These are phyloP conservation scores for Daldinia bambusicola DNA, from an alignment of 495 filamentous ascomycete genomes.

Conservation along the genomic window DNA sequence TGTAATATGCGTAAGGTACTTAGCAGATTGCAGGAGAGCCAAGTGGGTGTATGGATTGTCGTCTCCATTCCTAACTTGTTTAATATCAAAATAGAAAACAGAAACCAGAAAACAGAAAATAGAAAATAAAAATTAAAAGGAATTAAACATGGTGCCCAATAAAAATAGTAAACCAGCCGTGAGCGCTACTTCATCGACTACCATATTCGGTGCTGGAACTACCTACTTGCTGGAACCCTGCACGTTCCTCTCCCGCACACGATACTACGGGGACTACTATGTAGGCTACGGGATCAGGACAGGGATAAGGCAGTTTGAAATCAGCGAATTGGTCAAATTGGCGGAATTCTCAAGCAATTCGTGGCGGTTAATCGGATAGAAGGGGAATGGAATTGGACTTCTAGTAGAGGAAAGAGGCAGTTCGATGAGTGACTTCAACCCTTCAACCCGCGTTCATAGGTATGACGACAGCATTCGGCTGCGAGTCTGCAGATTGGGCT, in stretches of 20 bases:
- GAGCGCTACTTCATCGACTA: conserved; percentile 21
- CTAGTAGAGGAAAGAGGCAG: conserved; percentile 34
- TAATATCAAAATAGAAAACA: too few species aligned
- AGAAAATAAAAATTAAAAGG: neutral
- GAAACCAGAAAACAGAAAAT: neutral
- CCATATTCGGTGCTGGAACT: conserved; percentile 15
- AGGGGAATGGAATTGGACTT: conserved; percentile 38
- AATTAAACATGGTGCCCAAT: neutral
- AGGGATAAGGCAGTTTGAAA: conserved; percentile 21
- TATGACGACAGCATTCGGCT: conserved; percentile 43
- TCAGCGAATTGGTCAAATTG: conserved; percentile 33
- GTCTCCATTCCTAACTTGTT: conserved; percentile 1
- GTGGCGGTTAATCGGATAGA: conserved; percentile 34
- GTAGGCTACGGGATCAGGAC: conserved; percentile 22
- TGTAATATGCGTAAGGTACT: neutral
- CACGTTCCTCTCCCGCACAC: conserved; percentile 18
- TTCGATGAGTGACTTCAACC: conserved; percentile 18
- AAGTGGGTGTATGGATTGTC: conserved; percentile 22
- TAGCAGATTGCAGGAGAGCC: neutral
- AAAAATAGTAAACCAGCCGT: conserved; percentile 3
- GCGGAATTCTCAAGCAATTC: conserved; percentile 26
- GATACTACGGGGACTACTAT: conserved; percentile 30
- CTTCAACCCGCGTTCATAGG: conserved; percentile 29
- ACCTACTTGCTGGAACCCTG: conserved; percentile 22
- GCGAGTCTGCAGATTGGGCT: conserved; percentile 32